Conservation (phyloP, 345 rosid species). For the Balakata baccata region DNA sequence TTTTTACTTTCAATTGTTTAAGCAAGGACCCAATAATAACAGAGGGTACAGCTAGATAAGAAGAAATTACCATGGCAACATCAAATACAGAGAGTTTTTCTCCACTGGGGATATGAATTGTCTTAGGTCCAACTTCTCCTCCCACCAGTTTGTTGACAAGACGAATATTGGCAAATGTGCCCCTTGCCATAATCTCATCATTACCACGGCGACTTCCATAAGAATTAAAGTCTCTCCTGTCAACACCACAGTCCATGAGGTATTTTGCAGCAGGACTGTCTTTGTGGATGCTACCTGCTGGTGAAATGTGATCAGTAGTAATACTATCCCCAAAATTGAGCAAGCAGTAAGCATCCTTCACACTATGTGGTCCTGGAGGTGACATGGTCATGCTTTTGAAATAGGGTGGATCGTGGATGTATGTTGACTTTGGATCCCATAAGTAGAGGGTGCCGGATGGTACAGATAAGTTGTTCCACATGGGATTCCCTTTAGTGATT, state of each 20-base stretch:
- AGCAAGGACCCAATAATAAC: too few relatives aligned
- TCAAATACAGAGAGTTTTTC: conserved; percentile 89
- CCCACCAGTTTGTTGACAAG: conserved; percentile 83
- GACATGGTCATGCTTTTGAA: conserved; percentile 82
- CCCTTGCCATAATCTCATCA: conserved; percentile 93
- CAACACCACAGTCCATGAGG: conserved; percentile 65
- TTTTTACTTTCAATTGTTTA: not conserved
- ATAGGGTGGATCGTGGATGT: conserved; percentile 91
- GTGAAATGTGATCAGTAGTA: conserved; percentile 94
- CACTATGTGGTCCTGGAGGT: conserved; percentile 84
- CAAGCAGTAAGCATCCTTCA: conserved; percentile 85
- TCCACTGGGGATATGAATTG: conserved; percentile 81
- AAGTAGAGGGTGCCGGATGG: conserved; percentile 49
- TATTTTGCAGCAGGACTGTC: conserved; percentile 90
- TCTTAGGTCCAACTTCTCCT: conserved; percentile 91
- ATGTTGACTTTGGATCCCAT: conserved; percentile 82
- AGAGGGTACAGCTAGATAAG: too few relatives aligned
- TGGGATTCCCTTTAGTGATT: conserved; percentile 77
- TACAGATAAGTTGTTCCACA: conserved; percentile 73
- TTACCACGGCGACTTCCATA: conserved; percentile 97
- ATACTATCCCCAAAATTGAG: conserved; percentile 84
- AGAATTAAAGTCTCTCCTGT: conserved; percentile 81
- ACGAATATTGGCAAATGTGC: conserved; percentile 92
- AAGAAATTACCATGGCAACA: conserved; percentile 72
- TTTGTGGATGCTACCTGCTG: conserved; percentile 87